Conservation (phyloP, 495 filamentous ascomycete species). For the Arthonia radiata region DNA sequence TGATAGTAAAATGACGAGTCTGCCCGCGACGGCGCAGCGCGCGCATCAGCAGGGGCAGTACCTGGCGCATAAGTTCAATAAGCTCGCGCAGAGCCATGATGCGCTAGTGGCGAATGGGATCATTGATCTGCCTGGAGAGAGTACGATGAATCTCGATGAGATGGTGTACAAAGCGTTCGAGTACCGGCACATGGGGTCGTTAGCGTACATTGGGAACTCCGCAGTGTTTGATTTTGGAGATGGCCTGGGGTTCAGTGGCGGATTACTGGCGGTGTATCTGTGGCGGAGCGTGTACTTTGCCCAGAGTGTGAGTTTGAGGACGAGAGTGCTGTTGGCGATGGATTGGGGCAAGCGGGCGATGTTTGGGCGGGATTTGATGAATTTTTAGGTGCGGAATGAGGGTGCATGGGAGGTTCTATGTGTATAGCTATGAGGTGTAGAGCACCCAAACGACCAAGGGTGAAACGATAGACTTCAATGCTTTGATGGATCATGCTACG, state of each 20-base stretch:
- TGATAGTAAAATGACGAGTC: slow-evolving; percentile 17
- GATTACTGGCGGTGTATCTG: slow-evolving; percentile 80
- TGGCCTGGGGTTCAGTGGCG: slow-evolving; percentile 58
- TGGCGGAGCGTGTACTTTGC: slow-evolving; percentile 97
- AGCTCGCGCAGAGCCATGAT: slow-evolving; percentile 54
- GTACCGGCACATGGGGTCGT: slow-evolving; percentile 72
- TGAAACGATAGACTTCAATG: no score
- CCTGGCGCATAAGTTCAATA: slow-evolving; percentile 81
- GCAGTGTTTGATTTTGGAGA: slow-evolving; percentile 81
- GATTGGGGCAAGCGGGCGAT: slow-evolving; percentile 91
- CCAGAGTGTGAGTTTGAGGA: slow-evolving; percentile 85
- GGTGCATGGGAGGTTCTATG: no score
- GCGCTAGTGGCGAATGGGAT: slow-evolving; percentile 61
- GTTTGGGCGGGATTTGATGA: slow-evolving; percentile 97
- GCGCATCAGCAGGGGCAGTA: slow-evolving; percentile 94
- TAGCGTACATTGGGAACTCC: slow-evolving; percentile 91
- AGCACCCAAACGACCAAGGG: no score
- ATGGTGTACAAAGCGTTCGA: slow-evolving; percentile 89
- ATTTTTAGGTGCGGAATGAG: no score
- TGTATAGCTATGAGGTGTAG: no score
- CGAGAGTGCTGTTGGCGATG: slow-evolving; percentile 78
- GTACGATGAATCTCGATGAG: slow-evolving; percentile 77
- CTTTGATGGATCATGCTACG: no score
- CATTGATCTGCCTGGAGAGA: no score
- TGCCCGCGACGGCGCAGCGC: slow-evolving; percentile 53